These are phyloP conservation scores for Tolypocladium sp. DNA, from an alignment of 2,329 filamentous ascomycete genomes.

Conservation along the genomic window DNA sequence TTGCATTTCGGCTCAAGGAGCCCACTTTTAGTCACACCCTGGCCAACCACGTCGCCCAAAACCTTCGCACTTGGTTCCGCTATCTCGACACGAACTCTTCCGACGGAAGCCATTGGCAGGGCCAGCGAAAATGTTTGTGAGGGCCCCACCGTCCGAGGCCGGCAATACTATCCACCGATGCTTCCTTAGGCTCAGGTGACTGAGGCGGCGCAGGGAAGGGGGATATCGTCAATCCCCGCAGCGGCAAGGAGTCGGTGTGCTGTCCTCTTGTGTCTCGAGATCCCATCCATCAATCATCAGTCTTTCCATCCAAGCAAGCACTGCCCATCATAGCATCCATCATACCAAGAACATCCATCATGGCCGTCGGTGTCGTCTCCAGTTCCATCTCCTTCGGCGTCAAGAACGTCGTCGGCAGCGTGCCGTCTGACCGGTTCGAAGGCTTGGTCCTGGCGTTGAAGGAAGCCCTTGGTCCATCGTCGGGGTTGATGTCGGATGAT, in stretches of 20 bases:
- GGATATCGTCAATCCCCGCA: conserved; percentile 14
- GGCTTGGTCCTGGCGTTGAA: conserved; percentile 66
- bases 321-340: conserved; percentile 1
- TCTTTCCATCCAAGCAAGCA: background rate
- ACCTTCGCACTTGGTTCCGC: background rate
- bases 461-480: conserved; percentile 66
- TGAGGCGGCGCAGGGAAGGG: conserved; percentile 1
- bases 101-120: background rate
- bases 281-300: background rate
- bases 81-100: background rate
- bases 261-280: conserved; percentile 10
- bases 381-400: conserved; percentile 11
- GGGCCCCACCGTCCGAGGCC: conserved; percentile 16
- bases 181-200: conserved; percentile 14
- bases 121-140: conserved; percentile 2
- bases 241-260: conserved; percentile 11
- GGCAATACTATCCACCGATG: conserved; percentile 19
- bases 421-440: conserved; percentile 47
- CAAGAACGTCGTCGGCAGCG: conserved; percentile 12
- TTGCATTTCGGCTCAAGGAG: background rate
- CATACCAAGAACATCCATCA: conserved; percentile 11
- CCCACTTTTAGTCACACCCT: background rate
- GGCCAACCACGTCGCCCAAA: background rate
- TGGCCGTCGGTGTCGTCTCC: conserved; percentile 25
- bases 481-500: conserved; percentile 72